Evolutionary conservation across 192 early-diverging fungal genomes (phyloP), one percentile per base, ranked within the genome.

Genomic region (Coemansia brasiliensis): DNA sequence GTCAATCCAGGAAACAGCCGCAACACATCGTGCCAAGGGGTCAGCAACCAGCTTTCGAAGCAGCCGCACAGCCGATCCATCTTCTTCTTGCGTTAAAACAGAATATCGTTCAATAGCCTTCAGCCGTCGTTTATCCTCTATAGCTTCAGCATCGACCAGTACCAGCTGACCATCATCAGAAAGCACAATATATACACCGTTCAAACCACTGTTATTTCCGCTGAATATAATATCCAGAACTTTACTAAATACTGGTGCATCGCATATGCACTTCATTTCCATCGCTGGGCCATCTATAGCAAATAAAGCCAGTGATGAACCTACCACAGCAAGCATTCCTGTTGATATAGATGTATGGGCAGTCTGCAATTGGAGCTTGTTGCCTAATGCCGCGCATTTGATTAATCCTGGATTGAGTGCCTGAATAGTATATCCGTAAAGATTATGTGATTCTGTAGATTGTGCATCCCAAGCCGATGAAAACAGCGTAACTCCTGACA

Each of bases 1-100:
- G 43, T 69, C 57, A 4, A 53, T 21, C 73, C 73, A 75, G 32
- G 73, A 64, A 8, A 69, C 63, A 11, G 65, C 22, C n/a, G 48
- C 66, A 16, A 65, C 21, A 3, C 58, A 58, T 5, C 73, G 66
- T 5, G 61, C 49, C 38, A 59, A 40, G 17, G 73, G 66, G 20
- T 75, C 73, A 7, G 24, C 5, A 17, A 50, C 46, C 7, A 65
- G 41, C 39, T 69, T 69, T 41, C 57, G 57, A 35, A 69, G 32
- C 43, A 68, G 18, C 6, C 29, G 52, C 12, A 42, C 35, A 5
- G n/a, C 26, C 6, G 51, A 46, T 1, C 43, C 32, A 17, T 46
- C 48, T 10, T 51, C 48, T 12, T 35, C 41, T 5, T 40, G 20
- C 1, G 17, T 50, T 11, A 18, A 39, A 2, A 13, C 65, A 3